Evolutionary conservation across 78 protist genomes (phyloP).

Genomic region (Cavenderia fasciculata): DNA sequence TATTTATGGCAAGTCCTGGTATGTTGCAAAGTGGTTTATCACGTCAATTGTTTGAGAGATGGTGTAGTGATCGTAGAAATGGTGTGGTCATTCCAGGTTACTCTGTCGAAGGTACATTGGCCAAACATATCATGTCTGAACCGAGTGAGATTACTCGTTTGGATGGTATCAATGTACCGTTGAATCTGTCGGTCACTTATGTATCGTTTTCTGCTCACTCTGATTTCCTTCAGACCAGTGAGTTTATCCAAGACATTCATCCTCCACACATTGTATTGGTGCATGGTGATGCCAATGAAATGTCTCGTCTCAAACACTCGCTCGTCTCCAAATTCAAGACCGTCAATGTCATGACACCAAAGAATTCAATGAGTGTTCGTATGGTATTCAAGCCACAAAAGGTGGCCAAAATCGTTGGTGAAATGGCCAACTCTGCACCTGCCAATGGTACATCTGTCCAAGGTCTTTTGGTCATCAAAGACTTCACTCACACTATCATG

Average conservation of each 20-base stretch:
- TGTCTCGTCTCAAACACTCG: conserved; percentile 79
- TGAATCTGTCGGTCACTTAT: conserved; percentile 68
- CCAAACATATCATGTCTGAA: conserved; percentile 77
- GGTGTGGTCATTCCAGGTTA: conserved; percentile 95
- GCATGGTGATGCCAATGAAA: conserved; percentile 92
- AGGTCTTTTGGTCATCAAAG: conserved; percentile 80
- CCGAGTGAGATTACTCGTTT: conserved; percentile 58
- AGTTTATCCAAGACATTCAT: conserved; percentile 86
- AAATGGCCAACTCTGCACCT: conserved; percentile 35
- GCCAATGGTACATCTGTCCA: not conserved
- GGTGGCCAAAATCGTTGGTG: conserved; percentile 71
- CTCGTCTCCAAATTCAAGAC: conserved; percentile 63
- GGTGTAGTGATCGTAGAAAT: conserved; percentile 89
- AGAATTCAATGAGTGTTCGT: conserved; percentile 45
- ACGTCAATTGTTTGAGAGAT: conserved; percentile 92
- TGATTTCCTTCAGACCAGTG: conserved; percentile 92
- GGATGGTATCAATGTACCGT: conserved; percentile 61
- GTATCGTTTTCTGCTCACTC: conserved; percentile 97
- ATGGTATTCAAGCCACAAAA: conserved; percentile 65
- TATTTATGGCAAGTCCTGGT: conserved; percentile 97
- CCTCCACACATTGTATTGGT: conserved; percentile 92
- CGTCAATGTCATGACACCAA: conserved; percentile 67
- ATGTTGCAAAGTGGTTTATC: conserved; percentile 93
- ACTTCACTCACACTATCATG: conserved; percentile 62
- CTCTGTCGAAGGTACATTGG: conserved; percentile 96